Base-by-base conservation (phyloP, 805 yeast species). In the Starmerella vaccinii region DNA sequence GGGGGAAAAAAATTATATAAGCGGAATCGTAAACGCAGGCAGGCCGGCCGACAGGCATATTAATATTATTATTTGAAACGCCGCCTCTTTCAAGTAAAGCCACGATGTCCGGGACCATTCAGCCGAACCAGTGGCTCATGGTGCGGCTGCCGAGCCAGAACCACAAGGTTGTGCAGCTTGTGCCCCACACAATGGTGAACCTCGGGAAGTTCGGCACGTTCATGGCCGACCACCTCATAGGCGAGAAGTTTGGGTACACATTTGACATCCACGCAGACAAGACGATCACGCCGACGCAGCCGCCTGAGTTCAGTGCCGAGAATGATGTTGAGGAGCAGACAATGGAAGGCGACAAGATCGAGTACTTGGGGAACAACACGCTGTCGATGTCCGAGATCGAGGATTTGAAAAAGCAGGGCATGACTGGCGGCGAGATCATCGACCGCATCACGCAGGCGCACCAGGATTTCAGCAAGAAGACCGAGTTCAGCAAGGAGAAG, bases 151-250 rank as follows among this genome's bases (percentile, higher is more conserved):
- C 97, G 0, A 86, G 96, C 1, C 84, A 81, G 47, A 83, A 84
- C 50, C 65, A 80, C 61, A 82, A 85, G 63, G 74, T 89, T 35
- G 78, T 83, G n/a, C 78, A 81, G 58, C 69, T 89, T 52, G 74
- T 72, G 46, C 73, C 76, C 3, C 79, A 76, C 29, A 78, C 81
- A 0, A 64, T 75, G 10, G 74, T 92, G 18, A 77, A 79, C 49
- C 72, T 92, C 56, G 98, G 98, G 1, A 90, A 92, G 64, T 92
- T 90, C 66, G 99, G 99, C 18, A 72, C 82, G 0, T 92, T 92
- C 64, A 69, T 74, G 27, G 86, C 83, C 2, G 78, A 81, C 55
- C 82, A 77, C 47, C 74, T 90, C 12, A 65, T 90, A 37, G 97
- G 96, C 2, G 81, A 73, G 59, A 83, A 88, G 5, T 84, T 77